A percentile compares a stretch with the other conserved stretches of the same genome.
Evolutionary conservation across 116 monocot species (phyloP).

Genomic region (Phalaenopsis hybrid): DNA sequence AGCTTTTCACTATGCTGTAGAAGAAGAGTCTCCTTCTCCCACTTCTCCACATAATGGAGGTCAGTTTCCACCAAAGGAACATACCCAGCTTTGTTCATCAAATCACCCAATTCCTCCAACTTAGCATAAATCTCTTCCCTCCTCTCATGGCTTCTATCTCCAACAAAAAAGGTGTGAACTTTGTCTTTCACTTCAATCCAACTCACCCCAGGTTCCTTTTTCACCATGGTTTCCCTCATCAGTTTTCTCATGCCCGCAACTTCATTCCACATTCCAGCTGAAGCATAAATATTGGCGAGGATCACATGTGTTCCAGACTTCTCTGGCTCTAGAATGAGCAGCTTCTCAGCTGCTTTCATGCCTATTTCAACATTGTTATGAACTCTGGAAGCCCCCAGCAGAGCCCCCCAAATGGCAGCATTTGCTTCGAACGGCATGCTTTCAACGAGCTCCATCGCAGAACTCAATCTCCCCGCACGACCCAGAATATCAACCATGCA

Average conservation of each 20-base stretch:
- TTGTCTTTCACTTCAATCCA: constrained; percentile 83
- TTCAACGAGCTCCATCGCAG: constrained; percentile 52
- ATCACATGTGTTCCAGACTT: constrained; percentile 71
- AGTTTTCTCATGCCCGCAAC: constrained; percentile 46
- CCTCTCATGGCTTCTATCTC: constrained; percentile 67
- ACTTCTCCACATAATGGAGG: constrained; percentile 59
- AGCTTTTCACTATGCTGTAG: constrained; percentile 74
- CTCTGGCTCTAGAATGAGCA: constrained; percentile 64
- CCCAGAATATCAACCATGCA: constrained; percentile 85
- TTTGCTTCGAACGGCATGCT: constrained; percentile 70
- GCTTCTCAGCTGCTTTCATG: constrained; percentile 56
- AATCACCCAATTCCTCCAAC: constrained; percentile 62
- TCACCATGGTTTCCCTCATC: constrained; percentile 66
- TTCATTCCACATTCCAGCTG: constrained; percentile 49
- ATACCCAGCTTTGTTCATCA: constrained; percentile 71
- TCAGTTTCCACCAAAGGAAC: constrained; percentile 70
- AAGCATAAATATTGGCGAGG: constrained; percentile 70
- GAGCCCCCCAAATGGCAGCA: constrained; percentile 73
- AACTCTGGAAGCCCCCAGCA: constrained; percentile 53
- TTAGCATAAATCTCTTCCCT: constrained; percentile 62
- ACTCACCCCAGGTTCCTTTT: constrained; percentile 87
- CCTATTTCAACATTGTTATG: constrained; percentile 54
- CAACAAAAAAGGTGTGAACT: constrained; percentile 71
- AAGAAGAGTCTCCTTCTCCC: constrained; percentile 79
- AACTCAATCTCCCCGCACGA: constrained; percentile 51